Evolutionary conservation across 768 basidiomycete genomes (phyloP), one percentile per base, ranked within the genome.

Genomic region (Pisolithus sp.): DNA sequence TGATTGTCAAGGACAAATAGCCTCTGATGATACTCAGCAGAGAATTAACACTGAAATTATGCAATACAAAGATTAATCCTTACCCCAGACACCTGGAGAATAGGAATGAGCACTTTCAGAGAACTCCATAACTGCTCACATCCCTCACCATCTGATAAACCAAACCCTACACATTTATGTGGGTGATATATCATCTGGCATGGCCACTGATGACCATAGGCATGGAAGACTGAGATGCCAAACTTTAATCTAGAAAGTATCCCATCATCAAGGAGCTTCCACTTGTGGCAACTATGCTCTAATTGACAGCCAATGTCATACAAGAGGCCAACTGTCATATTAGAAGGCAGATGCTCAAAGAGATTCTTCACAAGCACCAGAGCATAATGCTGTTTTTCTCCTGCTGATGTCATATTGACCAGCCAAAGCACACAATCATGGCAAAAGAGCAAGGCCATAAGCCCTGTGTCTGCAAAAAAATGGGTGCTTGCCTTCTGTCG

Each of bases 161-260:
- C 70, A 34, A 69, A 48, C 7, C 68, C 68, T 10, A 40, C 10
- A 7, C 53, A 30, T 23, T 71, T 47, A 10, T 68, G 59, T 2
- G 66, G 71, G 39, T 70, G 70, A 46, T 71, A 72, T 0, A 63
- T 34, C 1, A 75, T 49, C 40, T 71, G 69, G 48, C 69, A 71
- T 5, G 61, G 47, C 68, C 69, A 70, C 41, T 69, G 57, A 37
- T 71, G 69, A 2, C 63, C 67, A 50, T 65, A 70, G 0, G 67
- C 69, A 55, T 73, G 71, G 65, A 73, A 68, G 0, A 62, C 69
- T 6, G 62, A 65, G 4, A 44, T 44, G 24, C 23, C 4, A 34
- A 66, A 69, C 2, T 41, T 17, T 15, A 72, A 36, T 8, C 59
- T 20, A 0, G 23, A 20, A 18, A 42, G 36, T 20, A 53, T 24